Evolutionary conservation across 2,329 filamentous ascomycete species (phyloP).

Genomic region (Sporothrix dimorphospora): DNA sequence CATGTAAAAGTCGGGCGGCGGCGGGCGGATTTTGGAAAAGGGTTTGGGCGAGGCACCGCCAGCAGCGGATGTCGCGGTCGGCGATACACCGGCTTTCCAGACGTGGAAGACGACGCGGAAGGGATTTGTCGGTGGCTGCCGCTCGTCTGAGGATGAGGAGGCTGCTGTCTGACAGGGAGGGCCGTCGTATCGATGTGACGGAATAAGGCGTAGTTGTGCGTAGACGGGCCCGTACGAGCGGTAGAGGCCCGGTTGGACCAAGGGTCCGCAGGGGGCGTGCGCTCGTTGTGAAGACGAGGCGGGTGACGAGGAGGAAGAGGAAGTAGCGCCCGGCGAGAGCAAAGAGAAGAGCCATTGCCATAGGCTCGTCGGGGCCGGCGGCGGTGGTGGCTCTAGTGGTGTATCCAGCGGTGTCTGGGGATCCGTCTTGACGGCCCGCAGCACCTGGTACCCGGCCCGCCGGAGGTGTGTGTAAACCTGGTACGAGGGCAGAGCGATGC

Average conservation of each 20-base stretch:
- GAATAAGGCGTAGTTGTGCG: constrained; percentile 72
- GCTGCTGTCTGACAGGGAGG: not conserved
- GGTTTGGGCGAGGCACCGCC: constrained; percentile 39
- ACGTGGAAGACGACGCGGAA: constrained; percentile 62
- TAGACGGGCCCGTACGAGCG: constrained; percentile 74
- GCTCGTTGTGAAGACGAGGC: not conserved
- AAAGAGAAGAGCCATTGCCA: constrained; percentile 60
- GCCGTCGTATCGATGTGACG: constrained; percentile 45
- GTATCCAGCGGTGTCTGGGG: not conserved
- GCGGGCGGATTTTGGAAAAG: constrained; percentile 80
- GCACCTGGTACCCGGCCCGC: constrained; percentile 77
- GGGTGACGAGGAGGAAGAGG: not conserved
- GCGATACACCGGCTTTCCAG: constrained; percentile 24
- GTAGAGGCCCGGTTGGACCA: constrained; percentile 66
- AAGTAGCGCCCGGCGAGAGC: constrained; percentile 37
- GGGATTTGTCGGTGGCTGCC: constrained; percentile 46
- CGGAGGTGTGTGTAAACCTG: constrained; percentile 86
- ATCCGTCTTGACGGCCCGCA: constrained; percentile 30
- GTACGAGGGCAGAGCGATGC: constrained; percentile 74
- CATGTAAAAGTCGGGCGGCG: constrained; percentile 80
- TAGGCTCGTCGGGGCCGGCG: constrained; percentile 38
- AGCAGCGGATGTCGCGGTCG: not conserved
- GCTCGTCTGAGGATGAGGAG: constrained; percentile 27
- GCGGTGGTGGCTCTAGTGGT: not conserved
- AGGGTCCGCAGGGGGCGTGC: constrained; percentile 53